Evolutionary conservation across 2,329 filamentous ascomycete genomes (phyloP), one percentile per base, ranked within the genome.

Genomic region (Colletotrichum nymphaeae): DNA sequence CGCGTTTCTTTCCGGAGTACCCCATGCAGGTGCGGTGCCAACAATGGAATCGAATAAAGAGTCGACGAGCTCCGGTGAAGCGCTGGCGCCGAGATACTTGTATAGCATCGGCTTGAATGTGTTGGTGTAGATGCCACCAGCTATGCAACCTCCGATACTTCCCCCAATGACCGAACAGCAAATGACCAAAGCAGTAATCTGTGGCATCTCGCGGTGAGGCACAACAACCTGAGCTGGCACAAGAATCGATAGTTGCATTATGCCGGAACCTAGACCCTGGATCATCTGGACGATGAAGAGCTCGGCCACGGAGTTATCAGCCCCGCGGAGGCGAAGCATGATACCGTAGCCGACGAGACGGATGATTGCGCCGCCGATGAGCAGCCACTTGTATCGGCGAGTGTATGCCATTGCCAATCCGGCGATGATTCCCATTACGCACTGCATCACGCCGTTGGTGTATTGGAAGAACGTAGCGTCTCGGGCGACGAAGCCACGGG

Each of bases 391-490:
- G 78, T 81, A 83, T 3, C 78, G 78, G 22, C 78, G 77, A 2
- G 80, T 81, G 35, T 76, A 75, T 7, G 77, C 77, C 66, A 84
- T 81, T 2, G 78, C 42, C 81, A 84, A 64, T 4, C 85, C 85
- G 6, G 85, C 80, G n/a, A 84, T 62, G 5, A 85, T 77, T 9
- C 80, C 78, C 70, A 79, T 82, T 72, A 86, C 82, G 30, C 79
- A 68, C 11, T 78, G 82, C 9, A 85, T 84, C 3, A 85, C 76
- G 11, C 76, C 79, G 75, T 81, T 82, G n/a, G 79, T 81, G 65
- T 80, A 80, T 19, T 71, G 73, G 24, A 83, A 78, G 56, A 81
- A 82, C 35, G 76, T 77, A 3, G 80, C 78, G 8, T 81, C 62
- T 0, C 76, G 64, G 8, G 80, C 75, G 28, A 63, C 72, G n/a